A percentile compares a stretch with the other conserved stretches of the same genome.
Evolutionary conservation across 805 yeast species (phyloP).

Genomic region (Barnettozyma pratensis): DNA sequence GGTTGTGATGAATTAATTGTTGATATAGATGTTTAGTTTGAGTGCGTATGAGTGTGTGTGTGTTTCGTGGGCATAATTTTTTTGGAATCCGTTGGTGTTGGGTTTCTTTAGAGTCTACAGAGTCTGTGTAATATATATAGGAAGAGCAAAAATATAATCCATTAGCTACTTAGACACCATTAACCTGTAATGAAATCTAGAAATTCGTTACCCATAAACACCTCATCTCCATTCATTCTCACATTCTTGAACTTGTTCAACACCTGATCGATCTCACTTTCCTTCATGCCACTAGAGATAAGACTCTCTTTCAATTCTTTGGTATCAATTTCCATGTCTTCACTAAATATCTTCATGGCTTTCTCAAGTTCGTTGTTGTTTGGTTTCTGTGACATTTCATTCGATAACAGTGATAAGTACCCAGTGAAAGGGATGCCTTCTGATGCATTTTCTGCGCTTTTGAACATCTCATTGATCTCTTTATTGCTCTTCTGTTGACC

Average conservation of each 20-base stretch:
- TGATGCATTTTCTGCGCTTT: slow-evolving; percentile 4
- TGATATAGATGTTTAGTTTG: slow-evolving; percentile 41
- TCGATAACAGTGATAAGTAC: slow-evolving; percentile 59
- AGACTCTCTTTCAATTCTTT: slow-evolving; percentile 46
- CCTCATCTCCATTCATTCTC: slow-evolving; percentile 48
- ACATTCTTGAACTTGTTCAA: slow-evolving; percentile 52
- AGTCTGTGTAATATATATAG: not conserved
- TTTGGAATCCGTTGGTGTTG: too few relatives aligned
- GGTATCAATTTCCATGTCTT: slow-evolving; percentile 41
- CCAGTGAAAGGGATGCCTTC: slow-evolving; percentile 50
- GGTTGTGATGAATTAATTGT: slow-evolving; percentile 96
- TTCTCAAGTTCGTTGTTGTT: slow-evolving; percentile 46
- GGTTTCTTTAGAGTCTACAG: too few relatives aligned
- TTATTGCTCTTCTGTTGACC: slow-evolving; percentile 41
- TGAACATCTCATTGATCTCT: slow-evolving; percentile 43
- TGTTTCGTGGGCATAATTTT: not conserved
- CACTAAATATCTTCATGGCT: slow-evolving; percentile 52
- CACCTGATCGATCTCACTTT: slow-evolving; percentile 42
- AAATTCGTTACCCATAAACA: slow-evolving; percentile 61
- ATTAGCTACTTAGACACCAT: not conserved
- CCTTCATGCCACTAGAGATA: slow-evolving; percentile 35
- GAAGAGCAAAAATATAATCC: too few relatives aligned
- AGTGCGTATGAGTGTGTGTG: not conserved
- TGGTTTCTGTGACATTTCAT: slow-evolving; percentile 45
- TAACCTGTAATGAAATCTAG: slow-evolving; percentile 32